Evolutionary conservation across 345 rosid genomes (phyloP).

Genomic region (Eucalyptus shirleyi): DNA sequence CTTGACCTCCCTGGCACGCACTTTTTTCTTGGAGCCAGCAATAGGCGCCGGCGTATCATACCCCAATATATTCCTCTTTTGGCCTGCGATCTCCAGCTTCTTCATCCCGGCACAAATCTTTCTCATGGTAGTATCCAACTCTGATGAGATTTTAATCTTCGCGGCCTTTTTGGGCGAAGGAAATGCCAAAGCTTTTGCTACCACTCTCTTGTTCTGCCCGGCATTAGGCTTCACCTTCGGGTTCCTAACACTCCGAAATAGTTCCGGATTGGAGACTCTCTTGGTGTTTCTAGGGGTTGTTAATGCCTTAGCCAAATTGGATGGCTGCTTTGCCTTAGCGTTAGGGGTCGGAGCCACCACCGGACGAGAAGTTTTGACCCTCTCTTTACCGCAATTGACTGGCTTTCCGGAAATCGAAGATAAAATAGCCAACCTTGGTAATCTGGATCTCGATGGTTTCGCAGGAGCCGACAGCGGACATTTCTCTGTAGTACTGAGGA

Average conservation of each 20-base stretch:
- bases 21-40: slow-evolving; percentile 27
- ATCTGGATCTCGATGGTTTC: slow-evolving; percentile 55
- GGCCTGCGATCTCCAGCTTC: slow-evolving; percentile 50
- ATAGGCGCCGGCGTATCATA: slow-evolving; percentile 5
- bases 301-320: slow-evolving; percentile 30
- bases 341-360: slow-evolving; percentile 26
- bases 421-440: slow-evolving; percentile 57
- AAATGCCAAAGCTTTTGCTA: slow-evolving; percentile 66
- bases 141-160: slow-evolving; percentile 41
- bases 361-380: slow-evolving; percentile 7
- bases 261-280: slow-evolving; percentile 30
- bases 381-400: slow-evolving; percentile 29
- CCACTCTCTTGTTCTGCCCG: slow-evolving; percentile 23
- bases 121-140: slow-evolving; percentile 29
- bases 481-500: slow-evolving; percentile 23
- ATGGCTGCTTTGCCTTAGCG: slow-evolving; percentile 17
- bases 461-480: slow-evolving; percentile 85
- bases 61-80: slow-evolving; percentile 21
- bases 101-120: slow-evolving; percentile 47
- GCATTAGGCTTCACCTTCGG: slow-evolving; percentile 20
- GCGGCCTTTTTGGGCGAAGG: slow-evolving; percentile 65
- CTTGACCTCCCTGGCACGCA: slow-evolving; percentile 62
- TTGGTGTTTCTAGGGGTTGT: slow-evolving; percentile 46
- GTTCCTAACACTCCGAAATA: slow-evolving; percentile 53
- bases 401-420: slow-evolving; percentile 49